Evolutionary conservation across 306 rosid genomes (phyloP), one percentile per base, ranked within the genome.

Genomic region (Cucurbita ficifolia): DNA sequence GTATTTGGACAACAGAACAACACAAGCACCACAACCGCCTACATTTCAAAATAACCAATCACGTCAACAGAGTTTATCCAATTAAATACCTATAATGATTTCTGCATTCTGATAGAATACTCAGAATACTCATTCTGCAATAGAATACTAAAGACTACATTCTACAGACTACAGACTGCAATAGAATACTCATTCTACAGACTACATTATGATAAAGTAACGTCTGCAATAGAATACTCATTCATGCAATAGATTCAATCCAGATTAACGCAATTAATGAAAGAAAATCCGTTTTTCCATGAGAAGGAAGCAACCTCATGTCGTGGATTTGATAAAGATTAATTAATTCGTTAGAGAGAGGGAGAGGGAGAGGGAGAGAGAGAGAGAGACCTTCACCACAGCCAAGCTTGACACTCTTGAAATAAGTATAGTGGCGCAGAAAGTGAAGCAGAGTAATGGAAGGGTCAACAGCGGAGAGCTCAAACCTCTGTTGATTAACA

Each of bases 11-110:
- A 93, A 75, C 22, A 93, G 69, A 76, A 88, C 98, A 48, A 88
- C 90, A 51, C 98, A 93, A 60, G 96, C 97, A 49, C 98, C 97
- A 69, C 98, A 90, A 75, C 96, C 98, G 58, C 98, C 98, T 92
- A 86, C 60, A 76, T 73, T 16, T 70, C 53, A 54, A 64, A 76
- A 80, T 13, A 17, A 42, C 38, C 52, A 45, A 38, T 56, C 49
- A 12, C 10, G 18, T 40, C 39, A 40, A 42, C n/a, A 40, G 52
- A 42, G 42, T 42, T 19, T 51, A 40, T 65, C 1, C 36, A 61
- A 42, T 65, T 21, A 67, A 39, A 51, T 4, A 52, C 33, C 74
- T 59, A 18, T 0, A 19, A 17, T 17, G 8, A 10, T n/a, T n/a
- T 4, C 14, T 10, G 51, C 50, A 64, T 29, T 29, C 33, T 29